Base-by-base conservation (phyloP, 2,329 filamentous ascomycete species). In the Phoma sp. region DNA sequence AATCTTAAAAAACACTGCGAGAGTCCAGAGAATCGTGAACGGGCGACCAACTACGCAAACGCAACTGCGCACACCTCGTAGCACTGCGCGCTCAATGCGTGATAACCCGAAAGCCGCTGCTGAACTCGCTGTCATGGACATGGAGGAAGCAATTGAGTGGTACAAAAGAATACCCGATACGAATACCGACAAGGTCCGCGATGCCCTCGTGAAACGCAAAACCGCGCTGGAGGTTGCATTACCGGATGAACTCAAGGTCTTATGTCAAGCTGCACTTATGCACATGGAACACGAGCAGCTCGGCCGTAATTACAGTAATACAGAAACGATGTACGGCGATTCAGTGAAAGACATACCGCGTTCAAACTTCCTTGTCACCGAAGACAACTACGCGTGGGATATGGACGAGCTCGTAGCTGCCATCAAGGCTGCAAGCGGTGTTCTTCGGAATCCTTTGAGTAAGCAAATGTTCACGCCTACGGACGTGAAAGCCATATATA, bases 341-440 rank as follows among this genome's bases (percentile, higher is more conserved):
- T 46, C 57, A 7, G 52, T 75, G 13, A 67, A 63, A 36, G 67
- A 70, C 13, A 75, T 76, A 7, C 63, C 67, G 7, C 59, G 73
- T 35, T 60, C 61, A 11, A 69, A 73, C 22, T 74, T 76, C 52
- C 72, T 68, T 35, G 71, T 69, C 27, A 76, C 71, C 0, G 73
- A 75, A 32, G 74, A 76, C 52, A 71, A 71, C n/a, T 76, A 75
- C 47, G 74, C 73, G 7, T 77, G 75, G 75, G 70, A 75, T 37
- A 66, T 75, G 59, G 64, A 67, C 9, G 74, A 76, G 49, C 59
- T 73, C 8, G 69, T 65, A 0, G 59, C 69, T 30, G 69, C 71
- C 24, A 71, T 74, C 49, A 66, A 56, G 18, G 64, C 59, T 11
- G 70, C 68, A 22, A 65, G 65, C 3, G 71, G 71, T 10, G 61